Evolutionary conservation across 2,329 filamentous ascomycete species (phyloP).

Genomic region (Rhinocladiella similis): DNA sequence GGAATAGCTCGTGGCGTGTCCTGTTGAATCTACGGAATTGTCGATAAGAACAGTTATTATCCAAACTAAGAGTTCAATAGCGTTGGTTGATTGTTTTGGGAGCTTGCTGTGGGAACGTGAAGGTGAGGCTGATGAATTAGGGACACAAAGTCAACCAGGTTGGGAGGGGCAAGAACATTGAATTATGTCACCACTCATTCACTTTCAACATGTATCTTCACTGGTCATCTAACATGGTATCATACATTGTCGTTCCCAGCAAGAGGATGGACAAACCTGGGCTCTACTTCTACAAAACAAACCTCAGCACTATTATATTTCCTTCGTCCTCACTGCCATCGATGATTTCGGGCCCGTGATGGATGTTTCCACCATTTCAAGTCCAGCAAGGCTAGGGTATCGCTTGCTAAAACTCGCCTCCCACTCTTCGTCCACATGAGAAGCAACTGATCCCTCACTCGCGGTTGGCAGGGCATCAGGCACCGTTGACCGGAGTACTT

Average conservation of each 20-base stretch:
- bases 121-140: too few relatives aligned
- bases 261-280: neutral
- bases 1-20: too few relatives aligned
- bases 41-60: too few relatives aligned
- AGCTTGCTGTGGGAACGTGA: too few relatives aligned
- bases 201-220: neutral
- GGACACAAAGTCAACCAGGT: too few relatives aligned
- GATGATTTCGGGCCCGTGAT: constrained; percentile 42
- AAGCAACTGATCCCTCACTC: constrained; percentile 27
- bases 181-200: too few relatives aligned
- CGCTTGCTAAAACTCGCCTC: constrained; percentile 75
- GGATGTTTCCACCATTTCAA: constrained; percentile 85
- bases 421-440: constrained; percentile 56
- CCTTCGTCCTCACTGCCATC: constrained; percentile 40
- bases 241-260: too few relatives aligned
- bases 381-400: constrained; percentile 78
- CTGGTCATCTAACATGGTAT: neutral
- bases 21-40: too few relatives aligned
- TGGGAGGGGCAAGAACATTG: too few relatives aligned
- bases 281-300: constrained; percentile 16
- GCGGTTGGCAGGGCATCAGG: constrained; percentile 31
- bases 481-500: constrained; percentile 54
- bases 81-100: too few relatives aligned
- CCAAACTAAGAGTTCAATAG: too few relatives aligned
- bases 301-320: constrained; percentile 35